Conservation (phyloP, 2,329 filamentous ascomycete genomes). For the Fusarium penzigii region DNA sequence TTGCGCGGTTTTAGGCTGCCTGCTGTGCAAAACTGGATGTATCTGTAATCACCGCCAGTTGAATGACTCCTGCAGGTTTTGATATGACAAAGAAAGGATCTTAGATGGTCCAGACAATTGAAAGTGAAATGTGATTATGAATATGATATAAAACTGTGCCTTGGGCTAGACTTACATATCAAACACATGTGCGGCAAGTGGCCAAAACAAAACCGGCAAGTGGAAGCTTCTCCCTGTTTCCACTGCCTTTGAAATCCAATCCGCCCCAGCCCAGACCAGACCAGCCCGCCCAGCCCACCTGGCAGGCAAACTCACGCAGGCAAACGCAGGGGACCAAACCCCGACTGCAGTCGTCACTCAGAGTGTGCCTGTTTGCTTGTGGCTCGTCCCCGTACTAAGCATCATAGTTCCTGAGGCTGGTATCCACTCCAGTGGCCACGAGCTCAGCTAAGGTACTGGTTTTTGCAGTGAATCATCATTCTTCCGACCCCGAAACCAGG, state of each 20-base stretch:
- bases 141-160: neutral
- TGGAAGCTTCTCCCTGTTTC: conserved; percentile 26
- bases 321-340: too few species aligned
- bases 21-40: conserved; percentile 7
- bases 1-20: conserved; percentile 26
- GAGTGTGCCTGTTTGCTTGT: conserved; percentile 23
- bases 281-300: neutral
- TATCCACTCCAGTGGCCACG: conserved; percentile 15
- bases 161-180: neutral
- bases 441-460: conserved; percentile 28
- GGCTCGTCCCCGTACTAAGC: conserved; percentile 13
- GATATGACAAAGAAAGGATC: too few species aligned
- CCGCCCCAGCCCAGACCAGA: neutral
- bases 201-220: neutral
- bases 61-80: neutral
- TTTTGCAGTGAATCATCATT: conserved; percentile 34
- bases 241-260: conserved; percentile 21
- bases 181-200: neutral
- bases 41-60: conserved; percentile 2
- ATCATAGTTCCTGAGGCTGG: conserved; percentile 26
- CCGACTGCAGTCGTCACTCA: conserved; percentile 26
- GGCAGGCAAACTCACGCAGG: neutral
- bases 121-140: neutral
- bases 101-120: neutral
- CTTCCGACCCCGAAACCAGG: conserved; percentile 35